Evolutionary conservation across 148 eudicot genomes (phyloP), one percentile per base, ranked within the genome.

Genomic region (Drosera capensis): DNA sequence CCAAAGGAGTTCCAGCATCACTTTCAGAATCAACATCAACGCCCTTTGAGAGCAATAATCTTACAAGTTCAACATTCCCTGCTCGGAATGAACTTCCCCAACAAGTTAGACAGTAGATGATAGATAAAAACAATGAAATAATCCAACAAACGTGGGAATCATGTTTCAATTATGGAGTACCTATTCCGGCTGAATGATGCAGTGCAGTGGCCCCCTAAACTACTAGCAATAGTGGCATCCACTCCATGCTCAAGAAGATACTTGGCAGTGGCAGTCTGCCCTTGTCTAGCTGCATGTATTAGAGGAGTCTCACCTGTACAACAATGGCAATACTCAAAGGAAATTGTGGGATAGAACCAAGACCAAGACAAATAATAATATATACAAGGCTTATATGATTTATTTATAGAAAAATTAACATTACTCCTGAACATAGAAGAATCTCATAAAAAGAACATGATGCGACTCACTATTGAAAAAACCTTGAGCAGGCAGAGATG

Each of bases 231-330:
- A 20, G 81, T 57, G 58, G 86, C 70, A 62, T 85, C 69, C 13
- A 88, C 94, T 59, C 88, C 95, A 61, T 66, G 60, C 47, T 90
- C 78, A 16, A 90, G 48, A 49, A 90, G 95, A 66, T 74, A 90
- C 49, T 68, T 76, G 54, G 71, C 88, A 24, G 82, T 75, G 28
- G 63, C 37, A 48, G 58, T 68, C 45, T 90, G 92, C 17, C 99
- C 95, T 73, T 75, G 94, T 56, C 99, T 64, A 36, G 95, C 88
- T 62, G 99, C 88, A 66, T 90, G 99, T 57, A 77, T 57, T 39
- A 90, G 74, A 56, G 99, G 82, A 36, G 95, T 85, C 65, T 90
- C 99, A 41, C 99, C 99, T 90, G 50, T 23, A 42, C 24, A 40
- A 18, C 36, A 26, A 17, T 24, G 20, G 25, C 47, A 43, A 43